Evolutionary conservation across 805 yeast genomes (phyloP).

Genomic region (Starmerella bombi): DNA sequence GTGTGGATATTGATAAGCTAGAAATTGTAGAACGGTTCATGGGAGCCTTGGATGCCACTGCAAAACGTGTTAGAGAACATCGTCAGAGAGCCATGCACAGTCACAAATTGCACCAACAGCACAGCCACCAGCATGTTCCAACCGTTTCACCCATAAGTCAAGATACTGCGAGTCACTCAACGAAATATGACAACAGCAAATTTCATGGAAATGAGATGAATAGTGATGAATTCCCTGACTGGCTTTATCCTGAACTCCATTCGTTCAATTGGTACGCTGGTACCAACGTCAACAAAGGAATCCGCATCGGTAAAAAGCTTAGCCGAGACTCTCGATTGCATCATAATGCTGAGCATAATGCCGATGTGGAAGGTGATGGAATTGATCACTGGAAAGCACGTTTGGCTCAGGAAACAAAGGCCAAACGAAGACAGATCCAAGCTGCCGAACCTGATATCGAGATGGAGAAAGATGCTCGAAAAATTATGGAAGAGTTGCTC

Average conservation of each 20-base stretch:
- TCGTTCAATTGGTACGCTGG: slow-evolving; percentile 84
- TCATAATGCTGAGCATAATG: slow-evolving; percentile 46
- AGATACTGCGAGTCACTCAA: not conserved
- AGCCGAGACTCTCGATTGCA: slow-evolving; percentile 74
- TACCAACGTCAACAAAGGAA: slow-evolving; percentile 60
- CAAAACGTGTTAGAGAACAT: not conserved
- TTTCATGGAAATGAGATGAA: not conserved
- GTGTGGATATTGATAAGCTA: slow-evolving; percentile 44
- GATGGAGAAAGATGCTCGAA: slow-evolving; percentile 23
- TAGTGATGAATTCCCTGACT: slow-evolving; percentile 11
- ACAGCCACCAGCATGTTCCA: not conserved
- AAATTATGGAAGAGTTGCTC: slow-evolving; percentile 15
- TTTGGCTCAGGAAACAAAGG: slow-evolving; percentile 26
- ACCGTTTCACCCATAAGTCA: not conserved
- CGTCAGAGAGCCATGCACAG: not conserved
- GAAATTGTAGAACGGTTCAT: slow-evolving; percentile 21
- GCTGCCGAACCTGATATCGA: slow-evolving; percentile 20
- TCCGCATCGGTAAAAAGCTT: slow-evolving; percentile 66
- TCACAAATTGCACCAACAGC: not conserved
- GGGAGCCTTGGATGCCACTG: slow-evolving; percentile 11
- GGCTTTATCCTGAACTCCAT: slow-evolving; percentile 25
- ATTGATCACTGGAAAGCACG: slow-evolving; percentile 44
- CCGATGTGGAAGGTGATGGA: slow-evolving; percentile 70
- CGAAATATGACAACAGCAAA: not conserved
- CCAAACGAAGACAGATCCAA: not conserved